Evolutionary conservation across 2,329 filamentous ascomycete species (phyloP).

Genomic region (Aspergillus flavus): DNA sequence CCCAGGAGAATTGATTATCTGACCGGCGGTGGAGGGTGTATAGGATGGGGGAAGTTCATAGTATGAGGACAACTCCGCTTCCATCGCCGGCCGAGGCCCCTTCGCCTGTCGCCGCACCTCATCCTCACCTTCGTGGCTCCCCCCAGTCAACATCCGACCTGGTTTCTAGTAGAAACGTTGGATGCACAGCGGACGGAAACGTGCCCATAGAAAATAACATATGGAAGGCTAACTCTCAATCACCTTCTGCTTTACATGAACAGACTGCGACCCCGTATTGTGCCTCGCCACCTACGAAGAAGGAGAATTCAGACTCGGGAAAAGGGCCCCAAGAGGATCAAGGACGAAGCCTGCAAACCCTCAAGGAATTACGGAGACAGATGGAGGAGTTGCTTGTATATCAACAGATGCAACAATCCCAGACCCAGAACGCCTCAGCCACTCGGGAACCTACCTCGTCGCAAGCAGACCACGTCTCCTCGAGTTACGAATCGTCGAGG

Average conservation of each 20-base stretch:
- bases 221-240: conserved; percentile 25
- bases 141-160: conserved; percentile 28
- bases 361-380: conserved; percentile 44
- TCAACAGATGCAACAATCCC: conserved; percentile 42
- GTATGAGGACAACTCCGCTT: conserved; percentile 43
- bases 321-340: conserved; percentile 32
- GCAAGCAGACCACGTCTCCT: conserved; percentile 17
- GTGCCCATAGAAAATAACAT: conserved; percentile 14
- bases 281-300: conserved; percentile 15
- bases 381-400: conserved; percentile 47
- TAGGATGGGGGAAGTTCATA: conserved; percentile 40
- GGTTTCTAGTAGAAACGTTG: conserved; percentile 21
- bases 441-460: conserved; percentile 21
- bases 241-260: conserved; percentile 20
- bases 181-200: conserved; percentile 19
- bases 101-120: conserved; percentile 32
- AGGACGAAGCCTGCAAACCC: conserved; percentile 38
- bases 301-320: conserved; percentile 26
- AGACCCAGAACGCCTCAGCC: conserved; percentile 21
- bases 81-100: conserved; percentile 43
- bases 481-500: conserved; percentile 27
- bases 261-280: conserved; percentile 20
- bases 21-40: conserved; percentile 35
- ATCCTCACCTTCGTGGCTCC: conserved; percentile 27
- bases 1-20: conserved; percentile 37